Conservation (phyloP, 1,284 basidiomycete species). For the Leucoagaricus sp. region DNA sequence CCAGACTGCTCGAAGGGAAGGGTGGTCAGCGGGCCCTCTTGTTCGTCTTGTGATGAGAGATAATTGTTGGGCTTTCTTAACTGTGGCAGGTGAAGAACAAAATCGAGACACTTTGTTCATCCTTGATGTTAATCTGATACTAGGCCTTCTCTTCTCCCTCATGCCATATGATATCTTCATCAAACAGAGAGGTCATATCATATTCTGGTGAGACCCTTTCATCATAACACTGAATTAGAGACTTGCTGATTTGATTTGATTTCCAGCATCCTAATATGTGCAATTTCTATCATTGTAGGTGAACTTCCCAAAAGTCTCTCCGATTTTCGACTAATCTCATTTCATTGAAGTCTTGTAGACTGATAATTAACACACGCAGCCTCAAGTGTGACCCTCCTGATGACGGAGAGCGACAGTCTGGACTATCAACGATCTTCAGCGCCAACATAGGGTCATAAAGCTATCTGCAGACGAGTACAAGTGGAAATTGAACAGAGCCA, state of each 20-base stretch:
- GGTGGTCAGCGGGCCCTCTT: neutral
- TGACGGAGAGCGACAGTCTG: too few relatives aligned
- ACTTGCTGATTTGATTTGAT: neutral
- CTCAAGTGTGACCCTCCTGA: too few relatives aligned
- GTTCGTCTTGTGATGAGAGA: neutral
- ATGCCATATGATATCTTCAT: neutral
- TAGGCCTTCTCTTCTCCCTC: neutral
- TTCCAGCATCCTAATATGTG: neutral
- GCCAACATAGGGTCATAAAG: too few relatives aligned
- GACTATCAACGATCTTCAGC: too few relatives aligned
- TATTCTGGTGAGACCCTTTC: neutral
- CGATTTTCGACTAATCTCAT: neutral
- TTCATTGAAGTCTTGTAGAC: neutral
- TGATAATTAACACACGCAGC: neutral
- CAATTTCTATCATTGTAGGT: conserved; percentile 3
- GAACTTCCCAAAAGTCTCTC: too few relatives aligned
- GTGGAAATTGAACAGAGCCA: too few relatives aligned
- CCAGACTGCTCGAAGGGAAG: neutral
- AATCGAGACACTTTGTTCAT: neutral
- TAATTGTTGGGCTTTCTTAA: neutral
- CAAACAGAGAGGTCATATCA: neutral
- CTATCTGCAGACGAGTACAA: too few relatives aligned
- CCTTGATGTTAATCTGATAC: neutral
- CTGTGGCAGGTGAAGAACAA: neutral
- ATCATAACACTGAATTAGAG: too few relatives aligned